Conservation (phyloP, 176 grass and related monocot genomes). For the Miscanthus lutarioriparius region DNA sequence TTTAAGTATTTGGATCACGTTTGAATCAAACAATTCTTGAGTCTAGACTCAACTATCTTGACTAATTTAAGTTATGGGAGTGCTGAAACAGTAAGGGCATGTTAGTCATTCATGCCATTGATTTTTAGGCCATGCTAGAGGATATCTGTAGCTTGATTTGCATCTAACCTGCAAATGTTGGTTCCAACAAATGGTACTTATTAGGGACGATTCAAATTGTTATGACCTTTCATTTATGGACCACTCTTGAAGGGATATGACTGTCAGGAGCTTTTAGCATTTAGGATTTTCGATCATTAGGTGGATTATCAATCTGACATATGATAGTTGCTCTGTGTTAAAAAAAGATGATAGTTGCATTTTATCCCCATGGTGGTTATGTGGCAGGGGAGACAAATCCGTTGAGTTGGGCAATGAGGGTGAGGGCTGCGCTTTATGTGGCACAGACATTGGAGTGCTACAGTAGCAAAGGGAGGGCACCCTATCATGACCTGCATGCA, state of each 20-base stretch:
- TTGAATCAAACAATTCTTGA: too few species aligned
- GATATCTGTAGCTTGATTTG: too few species aligned
- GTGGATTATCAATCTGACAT: not conserved
- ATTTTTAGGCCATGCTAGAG: too few species aligned
- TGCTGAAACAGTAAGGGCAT: too few species aligned
- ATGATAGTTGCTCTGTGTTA: too few species aligned
- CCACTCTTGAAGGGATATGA: not conserved
- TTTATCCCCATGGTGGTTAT: slow-evolving; percentile 14
- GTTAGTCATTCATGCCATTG: too few species aligned
- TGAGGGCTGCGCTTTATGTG: slow-evolving; percentile 66
- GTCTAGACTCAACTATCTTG: too few species aligned
- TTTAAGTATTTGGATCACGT: too few species aligned
- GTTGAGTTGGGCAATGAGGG: slow-evolving; percentile 76
- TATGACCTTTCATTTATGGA: not conserved
- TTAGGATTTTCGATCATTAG: not conserved
- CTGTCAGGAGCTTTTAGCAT: not conserved
- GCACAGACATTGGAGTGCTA: slow-evolving; percentile 76
- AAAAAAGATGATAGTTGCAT: not conserved
- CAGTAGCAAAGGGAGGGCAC: slow-evolving; percentile 56
- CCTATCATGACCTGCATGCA: slow-evolving; percentile 86
- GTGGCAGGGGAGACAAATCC: slow-evolving; percentile 71
- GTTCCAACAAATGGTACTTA: too few species aligned
- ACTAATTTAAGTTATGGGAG: too few species aligned
- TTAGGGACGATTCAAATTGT: too few species aligned
- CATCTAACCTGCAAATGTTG: too few species aligned